phyloP scores from a whole-genome alignment of 2,329 filamentous ascomycete species.

The Didymella keratinophila region DNA sequence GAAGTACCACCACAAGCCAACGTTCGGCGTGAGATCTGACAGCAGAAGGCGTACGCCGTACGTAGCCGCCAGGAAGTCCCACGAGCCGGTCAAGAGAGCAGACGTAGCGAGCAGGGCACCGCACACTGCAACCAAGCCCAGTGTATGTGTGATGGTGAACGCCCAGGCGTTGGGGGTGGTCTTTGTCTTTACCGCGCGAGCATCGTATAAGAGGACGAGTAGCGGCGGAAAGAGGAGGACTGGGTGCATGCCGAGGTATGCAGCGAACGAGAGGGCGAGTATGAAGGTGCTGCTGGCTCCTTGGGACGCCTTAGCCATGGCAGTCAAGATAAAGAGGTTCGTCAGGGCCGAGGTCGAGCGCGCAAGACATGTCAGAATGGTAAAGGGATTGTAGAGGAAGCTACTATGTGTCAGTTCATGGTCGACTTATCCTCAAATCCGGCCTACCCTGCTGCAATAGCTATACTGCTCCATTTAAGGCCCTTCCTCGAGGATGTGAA shows the following conservation, averaged over 20 bases:
- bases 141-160: slow-evolving; percentile 65
- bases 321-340: slow-evolving; percentile 84
- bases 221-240: slow-evolving; percentile 85
- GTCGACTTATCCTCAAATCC: not conserved
- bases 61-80: slow-evolving; percentile 86
- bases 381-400: slow-evolving; percentile 95
- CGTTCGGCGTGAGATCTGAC: slow-evolving; percentile 91
- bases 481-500: slow-evolving; percentile 81
- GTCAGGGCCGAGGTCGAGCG: slow-evolving; percentile 90
- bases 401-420: slow-evolving; percentile 56
- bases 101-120: slow-evolving; percentile 73
- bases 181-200: slow-evolving; percentile 39
- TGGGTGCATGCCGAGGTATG: slow-evolving; percentile 93
- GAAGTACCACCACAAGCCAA: slow-evolving; percentile 99
- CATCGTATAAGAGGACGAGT: slow-evolving; percentile 74
- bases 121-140: slow-evolving; percentile 59
- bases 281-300: slow-evolving; percentile 77
- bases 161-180: slow-evolving; percentile 40
- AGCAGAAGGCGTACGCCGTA: slow-evolving; percentile 93
- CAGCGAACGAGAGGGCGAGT: slow-evolving; percentile 83
- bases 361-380: slow-evolving; percentile 87
- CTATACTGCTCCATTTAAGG: slow-evolving; percentile 75
- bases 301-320: slow-evolving; percentile 79
- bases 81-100: slow-evolving; percentile 76
- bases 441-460: slow-evolving; percentile 77